Conservation (phyloP, 2,329 filamentous ascomycete species). For the Teratosphaeria viscida region DNA sequence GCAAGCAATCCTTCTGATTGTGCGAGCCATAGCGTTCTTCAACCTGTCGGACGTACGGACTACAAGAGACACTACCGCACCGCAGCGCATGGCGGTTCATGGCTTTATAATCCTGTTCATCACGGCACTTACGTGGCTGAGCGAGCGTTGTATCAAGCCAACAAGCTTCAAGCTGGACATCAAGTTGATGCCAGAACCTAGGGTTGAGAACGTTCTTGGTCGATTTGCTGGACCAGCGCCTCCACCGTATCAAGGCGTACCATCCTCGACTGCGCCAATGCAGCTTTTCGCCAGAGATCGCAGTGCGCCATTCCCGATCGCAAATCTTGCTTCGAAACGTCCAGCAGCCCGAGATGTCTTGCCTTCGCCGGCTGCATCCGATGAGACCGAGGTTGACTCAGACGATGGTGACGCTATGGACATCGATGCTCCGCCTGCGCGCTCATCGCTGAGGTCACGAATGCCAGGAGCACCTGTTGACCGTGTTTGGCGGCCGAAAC, state of each 20-base stretch:
- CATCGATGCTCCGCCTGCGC: slow-evolving; percentile 45
- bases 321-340: slow-evolving; percentile 20
- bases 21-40: slow-evolving; percentile 38
- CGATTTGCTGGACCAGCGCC: slow-evolving; percentile 15
- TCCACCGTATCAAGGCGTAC: slow-evolving; percentile 13
- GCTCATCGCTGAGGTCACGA: slow-evolving; percentile 8
- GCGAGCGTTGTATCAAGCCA: slow-evolving; percentile 15
- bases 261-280: slow-evolving; percentile 18
- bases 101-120: slow-evolving; percentile 44
- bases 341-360: slow-evolving; percentile 5
- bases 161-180: slow-evolving; percentile 20
- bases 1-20: slow-evolving; percentile 48
- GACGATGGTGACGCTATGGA: slow-evolving; percentile 54
- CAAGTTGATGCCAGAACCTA: slow-evolving; percentile 24
- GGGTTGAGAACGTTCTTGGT: slow-evolving; percentile 19
- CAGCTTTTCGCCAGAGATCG: slow-evolving; percentile 15
- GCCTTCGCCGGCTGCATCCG: slow-evolving; percentile 13
- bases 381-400: slow-evolving; percentile 17
- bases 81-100: slow-evolving; percentile 42
- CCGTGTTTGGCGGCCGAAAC: slow-evolving; percentile 30
- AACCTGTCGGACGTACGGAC: slow-evolving; percentile 16
- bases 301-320: slow-evolving; percentile 26
- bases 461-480: slow-evolving; percentile 7
- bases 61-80: slow-evolving; percentile 13
- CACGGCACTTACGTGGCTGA: slow-evolving; percentile 26